These are phyloP conservation scores for Funneliformis geosporum DNA, from an alignment of 192 early-diverging fungal species.

Conservation along the genomic window DNA sequence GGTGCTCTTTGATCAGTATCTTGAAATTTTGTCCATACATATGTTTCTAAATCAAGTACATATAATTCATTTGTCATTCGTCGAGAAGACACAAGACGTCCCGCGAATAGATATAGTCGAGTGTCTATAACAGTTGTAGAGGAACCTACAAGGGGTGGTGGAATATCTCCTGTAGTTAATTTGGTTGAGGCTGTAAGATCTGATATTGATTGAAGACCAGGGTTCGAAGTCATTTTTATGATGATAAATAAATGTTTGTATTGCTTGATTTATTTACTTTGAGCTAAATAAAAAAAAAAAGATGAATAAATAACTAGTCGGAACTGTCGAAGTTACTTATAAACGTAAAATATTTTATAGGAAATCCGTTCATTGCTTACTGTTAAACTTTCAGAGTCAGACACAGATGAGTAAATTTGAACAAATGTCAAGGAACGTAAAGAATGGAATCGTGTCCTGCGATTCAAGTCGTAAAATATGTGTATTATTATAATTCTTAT, in stretches of 20 bases:
- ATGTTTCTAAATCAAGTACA: conserved; percentile 64
- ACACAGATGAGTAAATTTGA: neutral
- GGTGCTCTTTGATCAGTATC: conserved; percentile 47
- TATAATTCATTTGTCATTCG: conserved; percentile 74
- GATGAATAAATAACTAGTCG: neutral
- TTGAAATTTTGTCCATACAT: conserved; percentile 55
- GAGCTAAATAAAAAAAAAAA: neutral
- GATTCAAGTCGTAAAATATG: neutral
- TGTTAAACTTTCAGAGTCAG: neutral
- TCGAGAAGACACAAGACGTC: conserved; percentile 66
- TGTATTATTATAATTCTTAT: neutral
- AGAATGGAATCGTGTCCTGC: conserved; percentile 11
- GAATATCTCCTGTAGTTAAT: conserved; percentile 65
- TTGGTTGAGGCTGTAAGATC: conserved; percentile 48
- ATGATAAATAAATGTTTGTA: neutral
- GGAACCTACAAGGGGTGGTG: conserved; percentile 75
- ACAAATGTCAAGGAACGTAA: neutral
- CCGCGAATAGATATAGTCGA: conserved; percentile 70
- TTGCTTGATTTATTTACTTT: neutral
- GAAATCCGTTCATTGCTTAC: neutral
- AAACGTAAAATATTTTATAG: neutral
- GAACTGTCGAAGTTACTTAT: neutral
- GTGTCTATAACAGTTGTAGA: conserved; percentile 69
- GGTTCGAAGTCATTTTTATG: neutral
- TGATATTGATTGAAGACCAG: conserved; percentile 50